phyloP scores from a whole-genome alignment of 495 filamentous ascomycete species.

The Podospora sp. region DNA sequence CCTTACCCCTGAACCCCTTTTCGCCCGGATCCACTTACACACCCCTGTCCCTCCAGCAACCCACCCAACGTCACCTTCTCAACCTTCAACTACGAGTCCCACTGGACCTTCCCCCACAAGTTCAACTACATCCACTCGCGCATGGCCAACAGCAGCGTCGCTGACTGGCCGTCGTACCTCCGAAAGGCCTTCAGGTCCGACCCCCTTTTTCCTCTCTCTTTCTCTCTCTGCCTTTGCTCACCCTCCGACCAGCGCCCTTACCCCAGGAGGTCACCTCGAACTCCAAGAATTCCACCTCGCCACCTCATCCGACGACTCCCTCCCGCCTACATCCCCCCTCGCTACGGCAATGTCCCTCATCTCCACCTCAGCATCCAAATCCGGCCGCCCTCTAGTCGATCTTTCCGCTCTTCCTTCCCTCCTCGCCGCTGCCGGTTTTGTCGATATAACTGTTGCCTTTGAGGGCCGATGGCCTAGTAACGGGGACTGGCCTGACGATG shows the following conservation, averaged over 20 bases:
- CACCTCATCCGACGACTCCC: constrained; percentile 2
- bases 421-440: constrained; percentile 1
- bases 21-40: not conserved
- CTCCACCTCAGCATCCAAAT: not conserved
- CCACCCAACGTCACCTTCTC: constrained; percentile 10
- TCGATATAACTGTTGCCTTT: not conserved
- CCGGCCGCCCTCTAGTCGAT: not conserved
- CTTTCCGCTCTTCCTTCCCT: not conserved
- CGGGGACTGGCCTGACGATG: not conserved
- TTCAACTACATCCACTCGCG: constrained; percentile 17
- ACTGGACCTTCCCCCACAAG: constrained; percentile 1
- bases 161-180: constrained; percentile 7
- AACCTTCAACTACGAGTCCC: constrained; percentile 1
- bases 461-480: constrained; percentile 8
- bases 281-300: constrained; percentile 15
- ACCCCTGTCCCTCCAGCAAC: not conserved
- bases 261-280: constrained; percentile 6
- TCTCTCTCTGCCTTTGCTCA: too few species aligned
- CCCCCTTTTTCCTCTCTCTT: not conserved
- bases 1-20: not conserved
- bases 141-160: constrained; percentile 10
- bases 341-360: not conserved
- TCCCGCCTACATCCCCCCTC: not conserved
- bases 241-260: not conserved
- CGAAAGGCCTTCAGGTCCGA: constrained; percentile 1